Base-by-base conservation (phyloP, 805 yeast species). In the Saturnispora zaruensis region DNA sequence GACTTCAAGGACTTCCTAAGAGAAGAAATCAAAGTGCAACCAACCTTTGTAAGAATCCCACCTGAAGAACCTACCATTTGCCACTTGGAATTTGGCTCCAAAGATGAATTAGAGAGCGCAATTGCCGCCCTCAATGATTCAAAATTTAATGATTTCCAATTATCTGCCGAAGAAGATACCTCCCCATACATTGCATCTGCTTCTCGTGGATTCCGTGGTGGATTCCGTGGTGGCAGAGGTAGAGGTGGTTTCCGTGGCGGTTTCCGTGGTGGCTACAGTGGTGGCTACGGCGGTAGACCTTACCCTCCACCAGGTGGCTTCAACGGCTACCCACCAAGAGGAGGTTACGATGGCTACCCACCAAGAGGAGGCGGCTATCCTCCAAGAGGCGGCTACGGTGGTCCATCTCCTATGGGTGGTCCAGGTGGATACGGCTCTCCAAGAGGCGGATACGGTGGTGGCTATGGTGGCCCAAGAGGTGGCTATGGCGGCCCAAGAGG, bases 1-100 rank as follows among this genome's bases (percentile, higher is more conserved):
- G 91, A 84, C 61, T 76, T 86, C 64, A 86, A 89, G 73, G 98
- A 91, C 72, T 81, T 87, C 64, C 89, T 88, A 57, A 78, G 95
- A 65, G 89, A 84, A 54, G 84, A 79, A 68, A 79, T 78, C 50
- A 71, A 76, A 55, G 66, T 75, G 55, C 77, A 79, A 52, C 85
- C 88, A 51, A 78, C 83, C 32, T 84, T 82, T 71, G 66, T 75
- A 60, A 71, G 74, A 72, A 66, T 75, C 67, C 68, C 76, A 62
- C 63, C 73, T 63, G 66, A 66, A 67, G 65, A 70, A 64, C 68
- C 69, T 44, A 59, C 65, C 16, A 61, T 67, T 64, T 79, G 82
- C 58, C 73, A 73, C 51, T 71, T 79, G 57, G 84, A 79, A 67
- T 77, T 79, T 54, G 65, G 69, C 16, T 65, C 86, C 53, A 84